Conservation (phyloP, 2,329 filamentous ascomycete species). For the Fusarium nodosum region DNA sequence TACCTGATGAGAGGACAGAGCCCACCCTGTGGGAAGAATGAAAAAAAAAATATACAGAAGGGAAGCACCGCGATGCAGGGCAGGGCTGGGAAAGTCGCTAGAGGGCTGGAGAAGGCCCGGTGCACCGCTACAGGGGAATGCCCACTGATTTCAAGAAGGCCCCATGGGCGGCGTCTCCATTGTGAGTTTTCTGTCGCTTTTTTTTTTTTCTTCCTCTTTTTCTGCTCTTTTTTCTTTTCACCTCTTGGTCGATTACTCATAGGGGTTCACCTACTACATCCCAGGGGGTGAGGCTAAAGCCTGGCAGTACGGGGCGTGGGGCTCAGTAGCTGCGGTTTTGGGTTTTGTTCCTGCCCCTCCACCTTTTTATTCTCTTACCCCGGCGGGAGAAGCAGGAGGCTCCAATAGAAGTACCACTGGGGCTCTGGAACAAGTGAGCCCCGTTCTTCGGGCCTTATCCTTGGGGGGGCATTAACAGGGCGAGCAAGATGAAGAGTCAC, state of each 20-base stretch:
- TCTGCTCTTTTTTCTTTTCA: slow-evolving; percentile 7
- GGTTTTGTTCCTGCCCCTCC: slow-evolving; percentile 42
- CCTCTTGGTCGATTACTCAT: slow-evolving; percentile 13
- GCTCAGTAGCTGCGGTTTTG: slow-evolving; percentile 26
- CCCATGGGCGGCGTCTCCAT: slow-evolving; percentile 37
- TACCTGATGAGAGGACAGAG: slow-evolving; percentile 48
- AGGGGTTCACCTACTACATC: slow-evolving; percentile 14
- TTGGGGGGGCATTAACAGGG: slow-evolving; percentile 41
- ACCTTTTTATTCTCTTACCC: slow-evolving; percentile 45
- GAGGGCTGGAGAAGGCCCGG: slow-evolving; percentile 31
- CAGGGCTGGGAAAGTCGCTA: slow-evolving; percentile 34
- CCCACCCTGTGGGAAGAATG: slow-evolving; percentile 44
- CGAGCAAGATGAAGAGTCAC: slow-evolving; percentile 40
- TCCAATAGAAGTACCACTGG: slow-evolving; percentile 42
- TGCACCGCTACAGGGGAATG: slow-evolving; percentile 39
- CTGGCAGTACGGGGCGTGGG: slow-evolving; percentile 42
- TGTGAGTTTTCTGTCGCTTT: slow-evolving; percentile 22
- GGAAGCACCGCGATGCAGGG: slow-evolving; percentile 24
- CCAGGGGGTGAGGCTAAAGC: slow-evolving; percentile 23
- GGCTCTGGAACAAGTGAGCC: slow-evolving; percentile 46
- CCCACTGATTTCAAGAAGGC: slow-evolving; percentile 28
- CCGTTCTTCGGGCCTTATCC: slow-evolving; percentile 46
- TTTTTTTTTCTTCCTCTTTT: slow-evolving; percentile 5
- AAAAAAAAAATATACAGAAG: slow-evolving; percentile 46
- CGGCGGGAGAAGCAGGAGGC: slow-evolving; percentile 50